phyloP scores from a whole-genome alignment of 139 green algal species.

The Axilococcus clingmanii region DNA sequence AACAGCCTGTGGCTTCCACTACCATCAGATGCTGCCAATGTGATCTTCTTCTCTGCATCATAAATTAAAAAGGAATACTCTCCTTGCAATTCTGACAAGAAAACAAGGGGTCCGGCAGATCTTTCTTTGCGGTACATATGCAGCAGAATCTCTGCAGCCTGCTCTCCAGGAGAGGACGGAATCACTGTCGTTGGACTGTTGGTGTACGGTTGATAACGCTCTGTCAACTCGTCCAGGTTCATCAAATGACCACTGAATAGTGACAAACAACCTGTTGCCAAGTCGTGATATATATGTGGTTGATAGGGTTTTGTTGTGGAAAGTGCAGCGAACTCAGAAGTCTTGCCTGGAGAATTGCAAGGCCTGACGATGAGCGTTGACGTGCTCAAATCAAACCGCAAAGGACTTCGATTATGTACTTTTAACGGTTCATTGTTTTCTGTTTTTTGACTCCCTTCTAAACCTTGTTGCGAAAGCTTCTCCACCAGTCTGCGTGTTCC shows the following conservation, averaged over 20 bases:
- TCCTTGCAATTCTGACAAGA: conserved; percentile 70
- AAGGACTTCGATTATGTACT: too few species aligned
- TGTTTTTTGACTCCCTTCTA: too few species aligned
- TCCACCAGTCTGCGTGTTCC: too few species aligned
- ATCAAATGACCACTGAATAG: conserved; percentile 29
- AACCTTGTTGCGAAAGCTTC: too few species aligned
- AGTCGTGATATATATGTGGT: conserved; percentile 29
- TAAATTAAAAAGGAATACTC: conserved; percentile 64
- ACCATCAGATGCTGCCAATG: conserved; percentile 47
- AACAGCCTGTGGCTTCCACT: conserved; percentile 34
- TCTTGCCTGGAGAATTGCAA: too few species aligned
- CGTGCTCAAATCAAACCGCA: too few species aligned
- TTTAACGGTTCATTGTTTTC: too few species aligned
- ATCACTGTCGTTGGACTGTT: conserved; percentile 19
- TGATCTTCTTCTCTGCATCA: conserved; percentile 36
- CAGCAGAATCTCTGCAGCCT: conserved; percentile 33
- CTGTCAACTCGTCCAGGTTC: conserved; percentile 47
- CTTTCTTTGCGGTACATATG: conserved; percentile 32
- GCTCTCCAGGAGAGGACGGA: conserved; percentile 20
- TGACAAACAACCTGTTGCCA: conserved; percentile 14
- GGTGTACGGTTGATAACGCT: conserved; percentile 6
- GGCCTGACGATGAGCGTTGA: too few species aligned
- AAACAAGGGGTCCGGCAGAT: conserved; percentile 26
- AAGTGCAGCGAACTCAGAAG: conserved; percentile 25
- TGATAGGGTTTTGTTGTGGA: too few species aligned